phyloP scores from a whole-genome alignment of 306 rosid species.

The Corylus americana region DNA sequence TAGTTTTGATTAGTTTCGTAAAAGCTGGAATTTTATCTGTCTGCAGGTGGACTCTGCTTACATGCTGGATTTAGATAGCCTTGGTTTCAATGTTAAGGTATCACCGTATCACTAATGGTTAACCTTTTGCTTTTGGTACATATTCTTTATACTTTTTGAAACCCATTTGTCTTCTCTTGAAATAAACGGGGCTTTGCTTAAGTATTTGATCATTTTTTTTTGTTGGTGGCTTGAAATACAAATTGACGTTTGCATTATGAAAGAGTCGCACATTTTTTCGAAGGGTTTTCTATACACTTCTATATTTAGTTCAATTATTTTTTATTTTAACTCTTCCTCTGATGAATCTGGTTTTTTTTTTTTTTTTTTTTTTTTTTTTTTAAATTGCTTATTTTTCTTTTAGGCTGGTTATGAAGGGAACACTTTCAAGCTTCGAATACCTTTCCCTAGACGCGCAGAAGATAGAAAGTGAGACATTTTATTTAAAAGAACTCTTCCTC shows the following conservation, averaged over 20 bases:
- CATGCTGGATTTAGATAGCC: constrained; percentile 89
- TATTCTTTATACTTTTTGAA: background rate
- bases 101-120: constrained; percentile 34
- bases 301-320: background rate
- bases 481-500: constrained; percentile 17
- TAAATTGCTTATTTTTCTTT: constrained; percentile 7
- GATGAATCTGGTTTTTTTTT: background rate
- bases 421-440: constrained; percentile 85
- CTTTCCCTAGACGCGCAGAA: constrained; percentile 84
- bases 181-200: background rate
- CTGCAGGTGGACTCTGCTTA: constrained; percentile 84
- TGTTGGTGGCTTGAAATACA: background rate
- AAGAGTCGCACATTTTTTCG: background rate
- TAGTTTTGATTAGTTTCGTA: constrained; percentile 6
- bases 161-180: background rate
- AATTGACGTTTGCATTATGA: background rate
- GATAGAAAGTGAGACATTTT: constrained; percentile 78
- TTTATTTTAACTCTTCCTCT: constrained; percentile 11
- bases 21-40: constrained; percentile 28
- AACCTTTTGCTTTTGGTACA: background rate
- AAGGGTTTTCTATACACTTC: background rate
- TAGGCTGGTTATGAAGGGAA: constrained; percentile 75
- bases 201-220: background rate
- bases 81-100: constrained; percentile 95
- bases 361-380: constrained; percentile 12